A percentile compares a stretch with the other conserved stretches of the same genome.
These are phyloP conservation scores for Hypericum perforatum DNA, from an alignment of 345 rosid genomes.

Conservation along the genomic window DNA sequence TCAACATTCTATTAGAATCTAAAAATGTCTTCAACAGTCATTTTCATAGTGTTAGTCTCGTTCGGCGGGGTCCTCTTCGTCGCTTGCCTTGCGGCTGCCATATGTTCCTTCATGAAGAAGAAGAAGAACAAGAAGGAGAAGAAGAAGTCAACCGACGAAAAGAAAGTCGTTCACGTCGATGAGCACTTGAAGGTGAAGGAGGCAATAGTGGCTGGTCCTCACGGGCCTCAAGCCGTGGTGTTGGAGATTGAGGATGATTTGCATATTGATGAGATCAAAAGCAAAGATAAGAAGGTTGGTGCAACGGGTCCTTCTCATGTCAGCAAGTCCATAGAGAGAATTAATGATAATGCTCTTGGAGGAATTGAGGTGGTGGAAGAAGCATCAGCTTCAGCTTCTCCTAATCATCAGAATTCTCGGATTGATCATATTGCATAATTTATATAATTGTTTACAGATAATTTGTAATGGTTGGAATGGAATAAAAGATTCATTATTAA, in stretches of 20 bases:
- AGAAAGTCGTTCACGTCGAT: neutral
- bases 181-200: slow-evolving; percentile 4
- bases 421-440: no score
- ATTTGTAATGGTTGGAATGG: no score
- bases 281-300: neutral
- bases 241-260: slow-evolving; percentile 1
- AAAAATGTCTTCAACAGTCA: neutral
- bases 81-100: neutral
- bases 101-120: neutral
- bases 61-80: neutral
- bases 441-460: no score
- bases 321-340: no score
- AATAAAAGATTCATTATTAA: no score
- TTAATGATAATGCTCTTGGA: no score
- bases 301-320: no score
- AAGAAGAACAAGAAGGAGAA: no score
- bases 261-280: neutral
- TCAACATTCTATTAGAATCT: neutral
- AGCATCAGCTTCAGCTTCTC: no score
- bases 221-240: neutral
- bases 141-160: neutral
- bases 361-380: no score
- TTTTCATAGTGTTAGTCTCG: neutral
- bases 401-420: no score
- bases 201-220: neutral